These are phyloP conservation scores for Chaetomium strumarium DNA, from an alignment of 2,329 filamentous ascomycete genomes.

Conservation along the genomic window DNA sequence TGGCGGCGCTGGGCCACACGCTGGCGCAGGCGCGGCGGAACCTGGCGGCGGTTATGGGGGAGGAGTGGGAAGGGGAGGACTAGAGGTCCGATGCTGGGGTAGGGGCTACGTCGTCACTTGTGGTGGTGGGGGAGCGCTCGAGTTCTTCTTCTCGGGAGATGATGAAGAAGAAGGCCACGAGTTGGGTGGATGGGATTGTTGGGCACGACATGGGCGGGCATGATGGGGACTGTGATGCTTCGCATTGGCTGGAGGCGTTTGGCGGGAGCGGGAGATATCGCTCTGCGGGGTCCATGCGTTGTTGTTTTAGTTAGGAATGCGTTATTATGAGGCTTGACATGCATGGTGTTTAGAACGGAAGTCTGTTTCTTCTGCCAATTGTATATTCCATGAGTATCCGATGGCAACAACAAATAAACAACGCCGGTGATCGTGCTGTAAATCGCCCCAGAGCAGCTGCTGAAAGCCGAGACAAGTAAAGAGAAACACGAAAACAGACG, in stretches of 20 bases:
- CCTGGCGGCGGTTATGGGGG: conserved; percentile 71
- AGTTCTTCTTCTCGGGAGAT: neutral
- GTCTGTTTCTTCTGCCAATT: neutral
- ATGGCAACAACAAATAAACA: conserved; percentile 1
- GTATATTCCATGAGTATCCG: conserved; percentile 1
- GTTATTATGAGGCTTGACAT: neutral
- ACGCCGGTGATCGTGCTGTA: conserved; percentile 4
- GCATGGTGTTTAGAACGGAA: neutral
- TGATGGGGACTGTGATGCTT: conserved; percentile 11
- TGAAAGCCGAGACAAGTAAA: neutral
- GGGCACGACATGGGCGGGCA: neutral
- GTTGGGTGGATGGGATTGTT: neutral
- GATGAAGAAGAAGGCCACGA: too few species aligned
- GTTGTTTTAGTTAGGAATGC: conserved; percentile 20
- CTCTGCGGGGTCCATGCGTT: conserved; percentile 15
- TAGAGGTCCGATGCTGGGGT: conserved; percentile 17
- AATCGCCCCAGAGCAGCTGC: neutral
- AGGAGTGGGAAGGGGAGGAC: conserved; percentile 27
- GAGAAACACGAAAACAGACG: neutral
- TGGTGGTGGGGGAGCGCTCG: neutral
- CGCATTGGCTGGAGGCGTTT: conserved; percentile 22
- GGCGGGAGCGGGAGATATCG: conserved; percentile 9
- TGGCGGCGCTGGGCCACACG: conserved; percentile 70
- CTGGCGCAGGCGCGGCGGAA: conserved; percentile 65
- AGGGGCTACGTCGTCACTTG: neutral